Base-by-base conservation (phyloP, 2,329 filamentous ascomycete genomes). In the Colletotrichum scovillei region DNA sequence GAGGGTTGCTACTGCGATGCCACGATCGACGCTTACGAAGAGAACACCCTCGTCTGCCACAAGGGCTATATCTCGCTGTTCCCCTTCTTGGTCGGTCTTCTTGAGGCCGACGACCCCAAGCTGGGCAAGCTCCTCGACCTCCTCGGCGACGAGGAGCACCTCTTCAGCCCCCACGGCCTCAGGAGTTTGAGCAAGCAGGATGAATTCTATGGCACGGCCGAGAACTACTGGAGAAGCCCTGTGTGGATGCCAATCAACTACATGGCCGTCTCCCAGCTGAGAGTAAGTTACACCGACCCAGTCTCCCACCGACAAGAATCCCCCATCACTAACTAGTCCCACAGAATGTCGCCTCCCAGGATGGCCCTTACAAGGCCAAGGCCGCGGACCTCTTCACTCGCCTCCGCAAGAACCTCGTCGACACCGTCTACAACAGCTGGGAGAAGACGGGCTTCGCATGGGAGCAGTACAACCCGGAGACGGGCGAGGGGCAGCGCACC, bases 191-290 rank as follows among this genome's bases (percentile, higher is more conserved):
- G 95, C 84, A 93, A 93, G 84, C 91, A 91, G 78, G 93, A 96
- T 79, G 87, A 92, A 78, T 90, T 95, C 74, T 98, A 98, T 82
- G 95, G 93, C 53, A 97, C 95, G 0, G 94, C 88, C 2, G 97
- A 99, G 86, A 98, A 99, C 83, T 99, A 99, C 86, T 99, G 97
- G 96, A 90, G 95, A 75, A 94, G 94, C 76, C 95, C 97, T 0
- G 89, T 98, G 28, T 98, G 96, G 96, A 93, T 98, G 80, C 97
- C 97, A 80, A 95, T 98, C 76, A 98, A 98, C 84, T 98, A 98
- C 82, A 86, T 98, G 78, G 92, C 94, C 63, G 85, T 98, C 65
- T 90, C 92, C 76, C 92, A 94, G 79, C 90, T 98, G 35, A 87
- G 92, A 76, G 94, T 95, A 87, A 86, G 93, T 88, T 30, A 49